A percentile compares a stretch with the other conserved stretches of the same genome.
Conservation (phyloP, 2,329 filamentous ascomycete genomes). For the Cladosporium sp. region DNA sequence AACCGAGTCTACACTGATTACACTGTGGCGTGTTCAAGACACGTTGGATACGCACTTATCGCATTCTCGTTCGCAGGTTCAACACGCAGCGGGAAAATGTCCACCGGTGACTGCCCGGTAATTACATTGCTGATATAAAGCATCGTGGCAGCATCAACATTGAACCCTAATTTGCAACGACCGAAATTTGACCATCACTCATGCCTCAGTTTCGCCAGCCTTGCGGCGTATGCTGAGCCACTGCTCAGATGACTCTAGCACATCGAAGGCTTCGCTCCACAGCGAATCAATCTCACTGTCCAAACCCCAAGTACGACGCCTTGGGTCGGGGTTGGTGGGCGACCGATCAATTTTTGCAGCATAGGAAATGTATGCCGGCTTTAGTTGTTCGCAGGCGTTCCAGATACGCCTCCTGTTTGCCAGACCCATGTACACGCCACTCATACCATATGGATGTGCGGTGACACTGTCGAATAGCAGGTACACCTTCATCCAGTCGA, state of each 20-base stretch:
- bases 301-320: background rate
- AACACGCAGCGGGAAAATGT: background rate
- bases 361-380: background rate
- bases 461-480: background rate
- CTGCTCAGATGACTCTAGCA: background rate
- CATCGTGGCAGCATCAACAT: background rate
- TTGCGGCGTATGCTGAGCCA: background rate
- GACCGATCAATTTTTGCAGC: background rate
- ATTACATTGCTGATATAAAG: background rate
- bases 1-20: background rate
- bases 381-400: background rate
- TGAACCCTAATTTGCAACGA: background rate
- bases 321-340: background rate
- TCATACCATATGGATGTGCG: background rate
- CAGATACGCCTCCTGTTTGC: conserved; percentile 1
- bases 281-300: background rate
- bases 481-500: background rate
- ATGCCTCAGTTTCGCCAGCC: background rate
- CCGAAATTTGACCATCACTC: background rate
- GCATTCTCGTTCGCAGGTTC: background rate
- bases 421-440: background rate
- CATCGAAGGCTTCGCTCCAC: background rate
- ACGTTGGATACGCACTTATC: background rate
- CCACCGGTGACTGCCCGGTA: background rate
- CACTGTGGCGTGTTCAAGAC: background rate